phyloP scores from a whole-genome alignment of 208 protist species.

The Trypanosoma platydactyli region DNA sequence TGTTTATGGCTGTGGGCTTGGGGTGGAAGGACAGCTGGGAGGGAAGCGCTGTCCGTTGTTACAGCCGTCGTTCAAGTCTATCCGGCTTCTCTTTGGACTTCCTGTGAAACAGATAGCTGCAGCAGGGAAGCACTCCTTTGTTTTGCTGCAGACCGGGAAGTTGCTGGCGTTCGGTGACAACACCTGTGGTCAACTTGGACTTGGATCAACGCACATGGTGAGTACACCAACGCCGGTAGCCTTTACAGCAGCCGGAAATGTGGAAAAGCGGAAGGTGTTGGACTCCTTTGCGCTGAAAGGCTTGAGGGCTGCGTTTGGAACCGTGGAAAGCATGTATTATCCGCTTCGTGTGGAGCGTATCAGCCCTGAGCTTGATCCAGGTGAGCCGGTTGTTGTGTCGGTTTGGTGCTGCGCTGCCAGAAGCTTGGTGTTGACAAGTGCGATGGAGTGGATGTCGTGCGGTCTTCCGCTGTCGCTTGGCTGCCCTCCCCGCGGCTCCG shows the following conservation, averaged over 20 bases:
- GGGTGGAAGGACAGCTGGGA: conserved; percentile 67
- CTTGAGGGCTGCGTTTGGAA: conserved; percentile 63
- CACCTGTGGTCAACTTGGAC: conserved; percentile 71
- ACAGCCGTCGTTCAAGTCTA: conserved; percentile 67
- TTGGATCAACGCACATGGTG: conserved; percentile 57
- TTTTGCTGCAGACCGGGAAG: conserved; percentile 68
- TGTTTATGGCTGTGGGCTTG: conserved; percentile 77
- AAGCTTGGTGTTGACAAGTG: conserved; percentile 36
- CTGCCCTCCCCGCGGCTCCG: conserved; percentile 14
- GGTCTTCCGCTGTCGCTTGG: conserved; percentile 22
- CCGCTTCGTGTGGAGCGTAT: conserved; percentile 70
- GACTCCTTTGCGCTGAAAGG: conserved; percentile 56
- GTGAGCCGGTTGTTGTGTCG: conserved; percentile 28
- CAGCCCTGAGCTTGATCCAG: conserved; percentile 33
- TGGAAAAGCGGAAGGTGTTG: conserved; percentile 15
- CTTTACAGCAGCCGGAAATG: conserved; percentile 16
- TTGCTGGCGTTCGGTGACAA: conserved; percentile 85
- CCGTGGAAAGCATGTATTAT: conserved; percentile 61
- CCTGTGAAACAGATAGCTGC: conserved; percentile 54
- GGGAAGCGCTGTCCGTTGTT: conserved; percentile 39
- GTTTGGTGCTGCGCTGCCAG: conserved; percentile 30
- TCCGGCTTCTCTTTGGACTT: conserved; percentile 77
- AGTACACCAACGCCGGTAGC: conserved; percentile 38
- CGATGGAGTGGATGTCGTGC: conserved; percentile 41
- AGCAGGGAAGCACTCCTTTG: conserved; percentile 75